Evolutionary conservation across 202 grass and related monocot genomes (phyloP).

Genomic region (Setaria italica): DNA sequence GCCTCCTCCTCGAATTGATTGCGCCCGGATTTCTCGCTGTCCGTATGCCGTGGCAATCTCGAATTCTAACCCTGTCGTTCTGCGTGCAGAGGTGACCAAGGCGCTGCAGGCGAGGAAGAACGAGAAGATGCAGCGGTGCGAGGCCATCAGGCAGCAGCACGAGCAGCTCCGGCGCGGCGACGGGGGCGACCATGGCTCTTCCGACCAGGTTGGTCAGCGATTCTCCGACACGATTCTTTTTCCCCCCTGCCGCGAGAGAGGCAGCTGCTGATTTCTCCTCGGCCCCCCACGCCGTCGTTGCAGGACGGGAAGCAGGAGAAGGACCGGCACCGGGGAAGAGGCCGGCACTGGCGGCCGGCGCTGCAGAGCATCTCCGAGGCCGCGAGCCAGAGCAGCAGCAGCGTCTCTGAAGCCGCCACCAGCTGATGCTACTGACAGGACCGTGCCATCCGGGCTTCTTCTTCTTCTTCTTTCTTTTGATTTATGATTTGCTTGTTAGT

Average conservation of each 20-base stretch:
- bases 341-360: slow-evolving; percentile 87
- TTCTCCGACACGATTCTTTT: neutral
- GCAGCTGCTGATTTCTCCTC: neutral
- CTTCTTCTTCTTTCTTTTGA: neutral
- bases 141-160: slow-evolving; percentile 71
- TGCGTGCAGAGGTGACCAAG: slow-evolving; percentile 79
- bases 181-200: slow-evolving; percentile 21
- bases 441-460: slow-evolving; percentile 27
- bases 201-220: slow-evolving; percentile 38
- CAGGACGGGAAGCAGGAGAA: slow-evolving; percentile 71
- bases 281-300: neutral
- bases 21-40: neutral
- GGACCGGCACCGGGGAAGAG: slow-evolving; percentile 60
- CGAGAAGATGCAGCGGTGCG: slow-evolving; percentile 88
- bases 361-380: slow-evolving; percentile 93
- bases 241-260: neutral
- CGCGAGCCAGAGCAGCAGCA: slow-evolving; percentile 52
- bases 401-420: slow-evolving; percentile 51
- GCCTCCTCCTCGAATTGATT: neutral
- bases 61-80: neutral
- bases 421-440: slow-evolving; percentile 35
- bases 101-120: slow-evolving; percentile 78
- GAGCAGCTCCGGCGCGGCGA: slow-evolving; percentile 58
- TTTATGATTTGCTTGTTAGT: slow-evolving; percentile 36
- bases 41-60: neutral